Evolutionary conservation across 2,329 filamentous ascomycete species (phyloP), one percentile per base, ranked within the genome.

Genomic region (Hypoxylon sp.): DNA sequence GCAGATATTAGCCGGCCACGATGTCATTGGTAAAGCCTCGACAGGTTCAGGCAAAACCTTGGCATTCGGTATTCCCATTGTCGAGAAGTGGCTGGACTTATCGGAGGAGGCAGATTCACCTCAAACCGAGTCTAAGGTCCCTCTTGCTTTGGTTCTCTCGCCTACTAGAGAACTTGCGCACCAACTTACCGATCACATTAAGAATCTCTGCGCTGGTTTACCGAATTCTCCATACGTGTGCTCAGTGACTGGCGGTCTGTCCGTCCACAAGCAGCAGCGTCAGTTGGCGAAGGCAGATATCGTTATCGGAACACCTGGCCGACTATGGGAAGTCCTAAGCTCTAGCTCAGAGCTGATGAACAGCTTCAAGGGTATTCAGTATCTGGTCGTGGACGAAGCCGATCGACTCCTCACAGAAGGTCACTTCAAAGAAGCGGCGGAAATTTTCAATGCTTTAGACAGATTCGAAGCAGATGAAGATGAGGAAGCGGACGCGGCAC

Each of bases 1-100:
- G 0, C 86, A 92, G 55, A 92, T 97, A 46, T 77, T 95, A 18
- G 87, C 88, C 4, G 95, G 95, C 0, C 91, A 92, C 75, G 95
- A 99, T 78, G 91, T 98, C 14, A 91, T 99, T 68, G 96, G 96
- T 42, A 99, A 99, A 80, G 96, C 96, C 1, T 91, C 95, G 9
- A 99, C 96, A 0, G 96, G 96, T 70, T 98, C 96, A 12, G 96
- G 96, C 72, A 99, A 99, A 80, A 99, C 96, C 0, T 82, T 99
- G 45, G 95, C 96, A 0, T 99, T 97, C 78, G 93, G 91, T 1
- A 93, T 99, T 67, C 96, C 96, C 0, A 96, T 99, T 59, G 83
- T 98, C 8, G 94, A 99, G 78, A 85, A 86, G 58, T 97, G 91
- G 83, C 80, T 99, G 9, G 73, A 80, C 56, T 74, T 76, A 50